Percentiles rank a stretch among this genome's conserved stretches.
These are phyloP conservation scores for Aspergillus ostianus DNA, from an alignment of 495 filamentous ascomycete genomes.

Conservation along the genomic window DNA sequence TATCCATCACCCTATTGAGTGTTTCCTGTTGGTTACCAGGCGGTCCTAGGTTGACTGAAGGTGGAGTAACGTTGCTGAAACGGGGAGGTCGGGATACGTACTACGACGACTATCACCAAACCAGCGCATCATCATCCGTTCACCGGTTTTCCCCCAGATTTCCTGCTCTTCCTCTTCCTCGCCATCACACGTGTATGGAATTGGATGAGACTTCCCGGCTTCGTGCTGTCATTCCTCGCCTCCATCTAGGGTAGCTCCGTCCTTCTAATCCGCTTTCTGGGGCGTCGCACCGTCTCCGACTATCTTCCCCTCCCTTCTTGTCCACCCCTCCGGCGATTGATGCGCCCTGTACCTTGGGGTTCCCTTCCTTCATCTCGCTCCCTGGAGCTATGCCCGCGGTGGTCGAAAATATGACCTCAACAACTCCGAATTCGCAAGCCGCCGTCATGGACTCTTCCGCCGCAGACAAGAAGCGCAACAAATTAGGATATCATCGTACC, in stretches of 20 bases:
- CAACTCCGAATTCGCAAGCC: constrained; percentile 65
- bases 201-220: constrained; percentile 19
- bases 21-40: constrained; percentile 7
- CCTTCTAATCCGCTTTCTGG: not conserved
- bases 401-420: constrained; percentile 64
- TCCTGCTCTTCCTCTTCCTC: constrained; percentile 34
- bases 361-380: constrained; percentile 20
- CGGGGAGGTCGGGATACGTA: constrained; percentile 19
- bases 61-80: constrained; percentile 24
- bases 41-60: constrained; percentile 13
- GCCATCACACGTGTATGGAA: constrained; percentile 2
- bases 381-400: constrained; percentile 42
- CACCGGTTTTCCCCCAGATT: constrained; percentile 11
- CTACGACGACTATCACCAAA: constrained; percentile 28
- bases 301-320: constrained; percentile 21
- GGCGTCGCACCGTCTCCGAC: constrained; percentile 6
- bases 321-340: constrained; percentile 31
- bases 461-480: constrained; percentile 87
- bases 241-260: constrained; percentile 1
- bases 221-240: constrained; percentile 8
- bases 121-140: constrained; percentile 19
- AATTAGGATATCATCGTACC: constrained; percentile 94
- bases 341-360: constrained; percentile 40
- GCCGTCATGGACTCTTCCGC: constrained; percentile 42
- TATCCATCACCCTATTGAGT: not conserved